phyloP scores from a whole-genome alignment of 2,329 filamentous ascomycete species.

The Sarocladium oryzae region DNA sequence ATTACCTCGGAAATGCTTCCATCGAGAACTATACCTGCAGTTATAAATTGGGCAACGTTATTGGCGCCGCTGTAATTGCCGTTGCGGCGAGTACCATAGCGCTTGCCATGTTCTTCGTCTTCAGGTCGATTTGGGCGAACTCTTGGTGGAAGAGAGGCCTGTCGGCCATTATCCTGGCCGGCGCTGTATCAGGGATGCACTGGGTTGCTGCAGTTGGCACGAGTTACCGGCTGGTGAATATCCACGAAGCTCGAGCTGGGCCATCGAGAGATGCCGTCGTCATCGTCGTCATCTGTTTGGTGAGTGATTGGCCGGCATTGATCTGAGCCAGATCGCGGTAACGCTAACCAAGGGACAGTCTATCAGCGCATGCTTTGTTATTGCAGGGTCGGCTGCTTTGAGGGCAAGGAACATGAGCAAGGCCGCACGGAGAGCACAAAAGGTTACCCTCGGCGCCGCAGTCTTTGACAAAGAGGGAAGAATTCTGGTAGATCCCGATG shows the following conservation, averaged over 20 bases:
- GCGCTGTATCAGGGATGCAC: constrained; percentile 80
- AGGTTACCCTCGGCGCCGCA: constrained; percentile 53
- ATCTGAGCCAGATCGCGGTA: background rate
- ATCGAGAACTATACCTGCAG: constrained; percentile 68
- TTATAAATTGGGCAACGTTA: constrained; percentile 53
- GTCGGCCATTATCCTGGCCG: constrained; percentile 62
- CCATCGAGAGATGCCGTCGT: constrained; percentile 59
- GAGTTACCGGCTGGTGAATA: constrained; percentile 47
- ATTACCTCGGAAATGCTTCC: constrained; percentile 80
- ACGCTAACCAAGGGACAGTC: constrained; percentile 37
- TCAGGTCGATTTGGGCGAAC: constrained; percentile 69
- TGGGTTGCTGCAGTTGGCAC: constrained; percentile 74
- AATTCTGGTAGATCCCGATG: constrained; percentile 63
- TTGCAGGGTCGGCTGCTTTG: constrained; percentile 49
- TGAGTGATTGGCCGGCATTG: constrained; percentile 39
- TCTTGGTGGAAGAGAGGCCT: constrained; percentile 68
- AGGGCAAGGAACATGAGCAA: constrained; percentile 45
- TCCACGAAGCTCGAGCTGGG: constrained; percentile 31
- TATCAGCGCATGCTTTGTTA: constrained; percentile 52
- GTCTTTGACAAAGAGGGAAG: constrained; percentile 62
- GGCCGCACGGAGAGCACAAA: constrained; percentile 53
- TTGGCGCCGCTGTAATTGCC: constrained; percentile 66
- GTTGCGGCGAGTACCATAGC: constrained; percentile 64
- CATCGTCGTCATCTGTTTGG: constrained; percentile 66
- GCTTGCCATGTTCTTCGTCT: constrained; percentile 70